Conservation (phyloP, 2,329 filamentous ascomycete species). For the Fusarium odoratissimum region DNA sequence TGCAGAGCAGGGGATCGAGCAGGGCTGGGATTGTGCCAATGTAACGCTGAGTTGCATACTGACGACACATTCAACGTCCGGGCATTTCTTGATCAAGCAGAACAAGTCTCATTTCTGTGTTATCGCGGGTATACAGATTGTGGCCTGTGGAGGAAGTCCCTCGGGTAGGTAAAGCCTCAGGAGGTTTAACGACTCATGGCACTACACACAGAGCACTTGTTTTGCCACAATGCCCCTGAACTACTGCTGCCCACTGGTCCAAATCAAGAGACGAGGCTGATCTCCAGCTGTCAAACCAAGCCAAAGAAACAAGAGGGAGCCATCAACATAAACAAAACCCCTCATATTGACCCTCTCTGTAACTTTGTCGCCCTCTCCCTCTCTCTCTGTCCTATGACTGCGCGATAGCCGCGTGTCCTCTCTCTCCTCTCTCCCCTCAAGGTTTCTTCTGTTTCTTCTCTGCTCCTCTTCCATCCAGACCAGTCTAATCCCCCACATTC, state of each 20-base stretch:
- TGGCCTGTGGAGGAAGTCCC: background rate
- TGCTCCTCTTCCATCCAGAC: conserved; percentile 27
- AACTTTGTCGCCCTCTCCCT: background rate
- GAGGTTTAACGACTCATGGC: conserved; percentile 22
- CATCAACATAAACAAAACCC: conserved; percentile 19
- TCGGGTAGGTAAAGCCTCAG: background rate
- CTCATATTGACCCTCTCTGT: conserved; percentile 7
- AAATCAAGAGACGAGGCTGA: background rate
- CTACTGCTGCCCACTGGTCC: background rate
- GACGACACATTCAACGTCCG: conserved; percentile 28
- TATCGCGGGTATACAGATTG: background rate
- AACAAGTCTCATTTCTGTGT: conserved; percentile 2
- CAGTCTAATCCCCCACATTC: conserved; percentile 33
- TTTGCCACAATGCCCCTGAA: conserved; percentile 36
- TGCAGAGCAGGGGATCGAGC: conserved; percentile 16
- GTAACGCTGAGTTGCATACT: conserved; percentile 36
- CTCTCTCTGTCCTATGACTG: background rate
- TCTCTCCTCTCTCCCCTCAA: conserved; percentile 7
- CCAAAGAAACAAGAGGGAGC: background rate
- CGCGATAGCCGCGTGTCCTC: conserved; percentile 36
- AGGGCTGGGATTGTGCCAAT: conserved; percentile 18
- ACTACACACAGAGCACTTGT: conserved; percentile 5
- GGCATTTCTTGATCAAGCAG: conserved; percentile 19
- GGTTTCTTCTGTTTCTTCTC: conserved; percentile 2
- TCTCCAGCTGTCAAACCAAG: background rate